phyloP scores from a whole-genome alignment of 805 yeast genomes.

The Starmerella riodocensis region DNA sequence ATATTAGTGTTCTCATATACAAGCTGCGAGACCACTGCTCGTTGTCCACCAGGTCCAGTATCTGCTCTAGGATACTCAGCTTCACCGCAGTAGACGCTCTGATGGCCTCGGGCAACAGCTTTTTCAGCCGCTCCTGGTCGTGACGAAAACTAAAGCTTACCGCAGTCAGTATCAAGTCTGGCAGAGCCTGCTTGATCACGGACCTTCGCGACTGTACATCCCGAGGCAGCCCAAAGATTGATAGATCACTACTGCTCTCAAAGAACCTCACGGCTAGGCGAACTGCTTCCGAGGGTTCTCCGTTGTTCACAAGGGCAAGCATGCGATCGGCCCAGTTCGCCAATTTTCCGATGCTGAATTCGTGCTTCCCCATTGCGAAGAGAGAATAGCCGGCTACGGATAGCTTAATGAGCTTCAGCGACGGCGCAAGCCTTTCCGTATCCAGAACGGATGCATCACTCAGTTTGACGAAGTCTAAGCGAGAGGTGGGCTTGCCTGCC shows the following conservation, averaged over 20 bases:
- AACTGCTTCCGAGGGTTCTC: conserved; percentile 45
- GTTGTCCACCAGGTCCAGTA: conserved; percentile 33
- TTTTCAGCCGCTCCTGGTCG: conserved; percentile 22
- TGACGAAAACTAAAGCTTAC: conserved; percentile 33
- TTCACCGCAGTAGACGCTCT: conserved; percentile 25
- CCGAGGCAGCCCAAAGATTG: conserved; percentile 46
- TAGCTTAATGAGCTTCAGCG: background rate
- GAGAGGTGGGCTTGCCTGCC: conserved; percentile 28
- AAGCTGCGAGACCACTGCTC: conserved; percentile 23
- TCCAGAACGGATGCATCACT: conserved; percentile 46
- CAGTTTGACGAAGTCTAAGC: conserved; percentile 31
- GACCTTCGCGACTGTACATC: conserved; percentile 32
- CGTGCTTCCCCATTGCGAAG: conserved; percentile 41
- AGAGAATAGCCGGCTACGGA: conserved; percentile 27
- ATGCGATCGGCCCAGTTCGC: conserved; percentile 61
- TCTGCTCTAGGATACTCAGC: conserved; percentile 21
- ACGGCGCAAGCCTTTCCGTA: conserved; percentile 51
- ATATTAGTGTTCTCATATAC: conserved; percentile 43
- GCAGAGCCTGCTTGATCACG: conserved; percentile 40
- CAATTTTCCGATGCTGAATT: conserved; percentile 43
- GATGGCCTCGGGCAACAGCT: conserved; percentile 31
- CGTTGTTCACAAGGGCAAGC: conserved; percentile 35
- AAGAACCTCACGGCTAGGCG: conserved; percentile 42
- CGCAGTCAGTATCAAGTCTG: conserved; percentile 44
- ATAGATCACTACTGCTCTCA: conserved; percentile 36